phyloP scores from a whole-genome alignment of 2,329 filamentous ascomycete species.

The Fusarium verrucosum region DNA sequence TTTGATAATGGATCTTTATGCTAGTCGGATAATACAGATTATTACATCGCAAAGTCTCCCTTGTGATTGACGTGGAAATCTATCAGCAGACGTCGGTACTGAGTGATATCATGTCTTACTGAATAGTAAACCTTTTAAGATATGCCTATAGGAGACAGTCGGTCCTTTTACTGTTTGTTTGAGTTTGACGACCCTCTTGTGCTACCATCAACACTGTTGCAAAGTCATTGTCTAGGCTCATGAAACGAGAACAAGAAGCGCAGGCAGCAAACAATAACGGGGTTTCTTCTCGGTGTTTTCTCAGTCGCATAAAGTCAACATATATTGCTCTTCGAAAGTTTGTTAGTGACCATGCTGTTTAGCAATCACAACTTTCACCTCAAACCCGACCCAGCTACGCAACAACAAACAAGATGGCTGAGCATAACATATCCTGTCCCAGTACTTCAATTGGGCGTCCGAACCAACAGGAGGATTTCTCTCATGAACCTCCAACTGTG shows the following conservation, averaged over 20 bases:
- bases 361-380: not conserved
- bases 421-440: not conserved
- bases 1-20: slow-evolving; percentile 8
- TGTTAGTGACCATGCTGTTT: not conserved
- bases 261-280: not conserved
- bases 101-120: not conserved
- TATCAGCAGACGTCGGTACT: not conserved
- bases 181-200: slow-evolving; percentile 16
- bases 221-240: slow-evolving; percentile 1
- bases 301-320: not conserved
- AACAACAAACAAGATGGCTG: not conserved
- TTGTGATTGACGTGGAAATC: not conserved
- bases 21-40: not conserved
- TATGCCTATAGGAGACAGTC: not conserved
- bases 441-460: not conserved
- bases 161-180: slow-evolving; percentile 13
- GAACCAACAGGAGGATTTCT: slow-evolving; percentile 9
- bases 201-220: not conserved
- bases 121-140: not conserved
- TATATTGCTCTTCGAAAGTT: not conserved
- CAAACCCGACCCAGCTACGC: not conserved
- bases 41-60: not conserved
- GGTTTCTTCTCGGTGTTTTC: not conserved
- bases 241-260: slow-evolving; percentile 13
- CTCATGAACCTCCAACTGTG: slow-evolving; percentile 23